Evolutionary conservation across 148 eudicot genomes (phyloP).

Genomic region (Silene latifolia): DNA sequence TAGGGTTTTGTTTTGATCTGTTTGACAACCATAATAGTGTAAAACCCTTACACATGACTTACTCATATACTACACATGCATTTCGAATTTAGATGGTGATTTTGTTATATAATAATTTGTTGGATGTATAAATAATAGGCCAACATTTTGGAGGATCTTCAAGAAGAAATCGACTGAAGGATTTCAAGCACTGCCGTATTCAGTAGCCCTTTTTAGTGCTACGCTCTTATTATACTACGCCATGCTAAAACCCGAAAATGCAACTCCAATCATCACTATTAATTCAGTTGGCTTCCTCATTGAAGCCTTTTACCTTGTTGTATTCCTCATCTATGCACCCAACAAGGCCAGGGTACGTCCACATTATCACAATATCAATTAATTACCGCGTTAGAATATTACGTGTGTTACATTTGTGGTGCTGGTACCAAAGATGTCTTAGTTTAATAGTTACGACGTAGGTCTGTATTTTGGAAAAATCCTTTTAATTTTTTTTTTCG

Average conservation of each 20-base stretch:
- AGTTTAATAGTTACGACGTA: too few relatives aligned
- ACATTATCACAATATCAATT: not conserved
- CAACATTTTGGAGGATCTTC: slow-evolving; percentile 62
- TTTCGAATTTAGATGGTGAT: not conserved
- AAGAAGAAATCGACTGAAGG: slow-evolving; percentile 82
- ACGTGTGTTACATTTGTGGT: too few relatives aligned
- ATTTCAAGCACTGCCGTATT: slow-evolving; percentile 68
- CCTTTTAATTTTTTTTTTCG: too few relatives aligned
- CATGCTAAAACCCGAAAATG: slow-evolving; percentile 41
- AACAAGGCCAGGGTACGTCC: slow-evolving; percentile 50
- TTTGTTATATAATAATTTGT: not conserved
- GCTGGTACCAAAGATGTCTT: too few relatives aligned
- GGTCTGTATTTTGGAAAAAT: too few relatives aligned
- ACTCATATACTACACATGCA: too few relatives aligned
- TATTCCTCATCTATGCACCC: slow-evolving; percentile 65
- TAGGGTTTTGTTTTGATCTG: too few relatives aligned
- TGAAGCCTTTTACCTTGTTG: slow-evolving; percentile 42
- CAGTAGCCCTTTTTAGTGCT: slow-evolving; percentile 73
- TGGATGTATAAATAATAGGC: slow-evolving; percentile 35
- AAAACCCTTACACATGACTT: too few relatives aligned
- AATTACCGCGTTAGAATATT: rapidly evolving
- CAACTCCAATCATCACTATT: slow-evolving; percentile 52
- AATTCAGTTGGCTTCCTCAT: slow-evolving; percentile 52
- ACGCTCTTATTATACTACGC: slow-evolving; percentile 71
- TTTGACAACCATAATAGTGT: too few relatives aligned